Evolutionary conservation across 1,284 basidiomycete genomes (phyloP), one percentile per base, ranked within the genome.

Genomic region (Boletellus deceptivus): DNA sequence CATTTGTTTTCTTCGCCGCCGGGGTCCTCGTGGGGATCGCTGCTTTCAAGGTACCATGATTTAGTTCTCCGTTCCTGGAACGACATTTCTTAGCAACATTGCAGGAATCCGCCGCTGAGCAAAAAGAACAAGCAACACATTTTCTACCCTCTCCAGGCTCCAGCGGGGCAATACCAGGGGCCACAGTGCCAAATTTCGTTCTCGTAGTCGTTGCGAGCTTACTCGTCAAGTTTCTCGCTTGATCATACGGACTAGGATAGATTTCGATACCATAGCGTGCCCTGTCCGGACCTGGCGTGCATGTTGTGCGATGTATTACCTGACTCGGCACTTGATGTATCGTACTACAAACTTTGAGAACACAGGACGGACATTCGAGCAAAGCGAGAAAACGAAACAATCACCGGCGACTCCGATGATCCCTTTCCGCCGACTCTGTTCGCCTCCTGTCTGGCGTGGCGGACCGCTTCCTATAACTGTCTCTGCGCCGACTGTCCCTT

Each of bases 21-120:
- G 93, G 91, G 1, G 75, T 98, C 52, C 71, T 98, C 25, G 84
- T 95, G 24, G 93, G 93, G 4, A 70, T 95, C 11, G 84, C 80
- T n/a, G 84, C 80, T 0, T 96, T 96, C 82, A 93, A 94, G 76
- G 87, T 86, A 55, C 2, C 67, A 8, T 60, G 27, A 43, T 46
- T 24, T 11, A 6, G 17, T 22, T 43, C 20, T 20, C 11, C 6
- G 14, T 39, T 38, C 24, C 5, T 5, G 36, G n/a, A 14, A n/a
- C 39, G 39, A 37, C 13, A 34, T 34, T 46, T 10, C 46, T 50
- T 42, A 62, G 33, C 31, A 47, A 44, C 24, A 24, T 24, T 39
- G 31, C 49, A 87, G 84, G 65, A 87, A 75, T 76, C 80, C 4
- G 70, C 77, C 0, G 71, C 68, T 7, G 64, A 81, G 54, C 86